phyloP scores from a whole-genome alignment of 192 early-diverging fungal genomes.

The Umbelopsis vinacea region DNA sequence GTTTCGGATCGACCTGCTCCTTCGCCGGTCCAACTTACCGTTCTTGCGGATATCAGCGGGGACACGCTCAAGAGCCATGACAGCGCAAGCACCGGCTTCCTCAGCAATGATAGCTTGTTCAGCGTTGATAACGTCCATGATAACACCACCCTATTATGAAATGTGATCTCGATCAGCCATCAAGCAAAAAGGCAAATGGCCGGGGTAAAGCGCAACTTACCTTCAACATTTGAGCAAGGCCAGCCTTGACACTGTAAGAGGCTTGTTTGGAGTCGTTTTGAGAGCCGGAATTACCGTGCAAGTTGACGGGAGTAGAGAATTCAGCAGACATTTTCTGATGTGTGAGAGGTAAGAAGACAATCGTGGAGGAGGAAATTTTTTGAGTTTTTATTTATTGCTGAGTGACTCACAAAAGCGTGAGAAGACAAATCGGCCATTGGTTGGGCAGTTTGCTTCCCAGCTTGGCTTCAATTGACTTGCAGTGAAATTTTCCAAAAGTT shows the following conservation, averaged over 20 bases:
- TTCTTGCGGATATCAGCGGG: constrained; percentile 98
- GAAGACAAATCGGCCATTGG: constrained; percentile 18
- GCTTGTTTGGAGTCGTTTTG: constrained; percentile 44
- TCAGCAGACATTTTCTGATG: constrained; percentile 31
- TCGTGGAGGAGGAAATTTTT: constrained; percentile 18
- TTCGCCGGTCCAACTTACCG: constrained; percentile 51
- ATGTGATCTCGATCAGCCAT: neutral
- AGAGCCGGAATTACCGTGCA: constrained; percentile 41
- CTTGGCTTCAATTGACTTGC: neutral
- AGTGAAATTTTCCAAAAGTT: neutral
- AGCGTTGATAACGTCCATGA: constrained; percentile 98
- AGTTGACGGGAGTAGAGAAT: constrained; percentile 53
- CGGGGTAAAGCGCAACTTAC: constrained; percentile 44
- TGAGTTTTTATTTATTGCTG: neutral
- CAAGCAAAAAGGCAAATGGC: neutral
- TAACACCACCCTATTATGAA: constrained; percentile 85
- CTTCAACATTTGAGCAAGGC: constrained; percentile 98
- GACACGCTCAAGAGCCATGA: constrained; percentile 97
- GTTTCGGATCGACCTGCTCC: neutral
- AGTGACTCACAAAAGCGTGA: constrained; percentile 20
- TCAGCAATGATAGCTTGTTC: constrained; percentile 98
- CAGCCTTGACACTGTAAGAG: constrained; percentile 89
- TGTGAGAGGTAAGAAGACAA: constrained; percentile 15
- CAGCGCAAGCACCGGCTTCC: constrained; percentile 95
- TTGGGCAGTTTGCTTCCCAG: constrained; percentile 9